Evolutionary conservation across 257 asterid species (phyloP).

Genomic region (Anisodus tanguticus): DNA sequence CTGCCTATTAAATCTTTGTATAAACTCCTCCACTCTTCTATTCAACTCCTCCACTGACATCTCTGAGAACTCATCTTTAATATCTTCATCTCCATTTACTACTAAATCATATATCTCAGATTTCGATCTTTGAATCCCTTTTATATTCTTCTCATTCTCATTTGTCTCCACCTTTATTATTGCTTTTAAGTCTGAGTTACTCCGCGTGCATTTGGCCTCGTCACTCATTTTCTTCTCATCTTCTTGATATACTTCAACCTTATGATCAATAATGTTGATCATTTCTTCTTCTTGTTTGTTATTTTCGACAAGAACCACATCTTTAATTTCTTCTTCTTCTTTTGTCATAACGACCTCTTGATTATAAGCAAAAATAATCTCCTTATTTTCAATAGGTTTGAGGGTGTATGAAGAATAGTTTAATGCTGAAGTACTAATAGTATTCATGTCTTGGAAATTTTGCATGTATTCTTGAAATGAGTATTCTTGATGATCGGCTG

Average conservation of each 20-base stretch:
- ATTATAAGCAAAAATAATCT: neutral
- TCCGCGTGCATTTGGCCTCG: slow-evolving; percentile 33
- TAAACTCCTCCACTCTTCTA: slow-evolving; percentile 67
- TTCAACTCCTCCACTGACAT: slow-evolving; percentile 74
- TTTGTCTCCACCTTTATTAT: slow-evolving; percentile 16
- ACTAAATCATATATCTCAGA: slow-evolving; percentile 41
- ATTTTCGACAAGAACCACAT: slow-evolving; percentile 25
- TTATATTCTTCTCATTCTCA: slow-evolving; percentile 22
- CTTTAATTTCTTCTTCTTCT: slow-evolving; percentile 39
- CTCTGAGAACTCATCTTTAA: slow-evolving; percentile 53
- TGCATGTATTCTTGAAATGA: slow-evolving; percentile 38
- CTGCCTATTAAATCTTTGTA: slow-evolving; percentile 56
- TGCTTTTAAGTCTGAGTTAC: slow-evolving; percentile 42
- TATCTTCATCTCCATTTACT: slow-evolving; percentile 36
- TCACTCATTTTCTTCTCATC: neutral
- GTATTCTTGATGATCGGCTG: slow-evolving; percentile 39
- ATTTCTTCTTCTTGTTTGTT: slow-evolving; percentile 16
- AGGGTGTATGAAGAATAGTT: neutral
- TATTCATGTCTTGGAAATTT: slow-evolving; percentile 23
- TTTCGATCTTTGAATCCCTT: slow-evolving; percentile 38
- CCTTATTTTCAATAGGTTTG: slow-evolving; percentile 12
- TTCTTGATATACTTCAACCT: neutral
- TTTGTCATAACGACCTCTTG: neutral
- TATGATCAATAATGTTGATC: neutral
- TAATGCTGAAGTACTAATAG: slow-evolving; percentile 26